Percentiles rank a stretch among this genome's conserved stretches.
phyloP scores from a whole-genome alignment of 2,329 filamentous ascomycete species.

The Epichloe amarillans region DNA sequence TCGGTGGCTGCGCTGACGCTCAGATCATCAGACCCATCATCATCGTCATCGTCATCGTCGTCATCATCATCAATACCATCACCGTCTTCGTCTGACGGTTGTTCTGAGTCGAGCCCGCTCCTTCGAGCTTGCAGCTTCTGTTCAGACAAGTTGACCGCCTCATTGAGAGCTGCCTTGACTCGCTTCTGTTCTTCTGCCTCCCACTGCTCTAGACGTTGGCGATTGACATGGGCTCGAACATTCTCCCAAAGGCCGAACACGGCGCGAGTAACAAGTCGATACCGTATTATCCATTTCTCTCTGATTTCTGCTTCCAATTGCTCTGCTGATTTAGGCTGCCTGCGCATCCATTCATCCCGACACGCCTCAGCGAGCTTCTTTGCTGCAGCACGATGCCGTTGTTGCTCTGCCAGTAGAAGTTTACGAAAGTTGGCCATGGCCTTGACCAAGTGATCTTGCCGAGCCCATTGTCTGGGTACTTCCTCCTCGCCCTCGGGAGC shows the following conservation, averaged over 20 bases:
- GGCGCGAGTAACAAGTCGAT: slow-evolving; percentile 54
- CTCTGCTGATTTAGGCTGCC: slow-evolving; percentile 63
- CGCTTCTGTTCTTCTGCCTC: slow-evolving; percentile 51
- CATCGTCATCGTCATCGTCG: slow-evolving; percentile 10
- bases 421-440: slow-evolving; percentile 71
- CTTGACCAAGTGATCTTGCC: slow-evolving; percentile 69
- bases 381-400: slow-evolving; percentile 60
- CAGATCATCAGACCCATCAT: slow-evolving; percentile 31
- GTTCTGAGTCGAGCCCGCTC: slow-evolving; percentile 39
- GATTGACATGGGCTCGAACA: slow-evolving; percentile 47
- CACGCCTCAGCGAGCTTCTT: slow-evolving; percentile 71
- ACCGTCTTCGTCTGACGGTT: slow-evolving; percentile 27
- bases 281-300: slow-evolving; percentile 51
- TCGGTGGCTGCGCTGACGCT: slow-evolving; percentile 26
- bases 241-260: slow-evolving; percentile 50
- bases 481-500: slow-evolving; percentile 60
- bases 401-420: slow-evolving; percentile 67
- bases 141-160: slow-evolving; percentile 59
- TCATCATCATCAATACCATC: slow-evolving; percentile 28
- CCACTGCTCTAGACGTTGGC: slow-evolving; percentile 45
- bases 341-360: slow-evolving; percentile 58
- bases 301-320: slow-evolving; percentile 70
- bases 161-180: slow-evolving; percentile 56
- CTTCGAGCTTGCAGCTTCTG: slow-evolving; percentile 52
- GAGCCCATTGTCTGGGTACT: slow-evolving; percentile 68